Base-by-base conservation (phyloP, 805 yeast species). In the Debaryomyces castellii region DNA sequence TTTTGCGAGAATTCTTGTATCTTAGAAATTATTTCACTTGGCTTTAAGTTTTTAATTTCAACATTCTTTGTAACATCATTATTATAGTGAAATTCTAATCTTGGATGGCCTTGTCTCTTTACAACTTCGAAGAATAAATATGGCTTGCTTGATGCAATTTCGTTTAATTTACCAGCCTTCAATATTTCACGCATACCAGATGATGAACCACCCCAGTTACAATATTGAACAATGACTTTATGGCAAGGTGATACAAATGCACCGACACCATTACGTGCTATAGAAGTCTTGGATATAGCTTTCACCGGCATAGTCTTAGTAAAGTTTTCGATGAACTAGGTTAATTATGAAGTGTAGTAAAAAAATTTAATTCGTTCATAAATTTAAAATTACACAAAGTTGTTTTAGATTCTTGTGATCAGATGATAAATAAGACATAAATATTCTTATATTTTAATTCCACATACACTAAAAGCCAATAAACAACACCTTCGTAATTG, bases 131-230 rank as follows among this genome's bases (percentile, higher is more conserved):
- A 86, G 62, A 86, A 85, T 40, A 90, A 80, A 50, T 79, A 76
- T 34, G 88, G 83, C 60, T 88, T 75, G 39, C 69, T 56, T 17
- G 62, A 52, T 3, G 97, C 94, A 47, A 88, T 67, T 7, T 69
- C 51, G 43, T 77, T 69, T 80, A 74, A 55, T 78, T 74, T 43
- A 63, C 74, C 74, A 36, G 76, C 71, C 35, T 55, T 55, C 44
- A 94, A 68, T 48, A 86, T 81, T 45, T 85, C 83, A 60, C 90
- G 74, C 70, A 90, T 78, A 3, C 97, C 97, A 43, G 76, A 75
- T 1, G 98, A 91, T 2, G 96, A 86, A 18, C 97, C 98, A 36
- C 97, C 98, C 85, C 95, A 86, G 74, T 94, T 90, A 71, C 97
- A 90, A 69, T 84, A 94, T 49, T 87, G 85, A 39, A 94, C 64